Conservation (phyloP, 2,329 filamentous ascomycete species). For the Alternaria gaisen region DNA sequence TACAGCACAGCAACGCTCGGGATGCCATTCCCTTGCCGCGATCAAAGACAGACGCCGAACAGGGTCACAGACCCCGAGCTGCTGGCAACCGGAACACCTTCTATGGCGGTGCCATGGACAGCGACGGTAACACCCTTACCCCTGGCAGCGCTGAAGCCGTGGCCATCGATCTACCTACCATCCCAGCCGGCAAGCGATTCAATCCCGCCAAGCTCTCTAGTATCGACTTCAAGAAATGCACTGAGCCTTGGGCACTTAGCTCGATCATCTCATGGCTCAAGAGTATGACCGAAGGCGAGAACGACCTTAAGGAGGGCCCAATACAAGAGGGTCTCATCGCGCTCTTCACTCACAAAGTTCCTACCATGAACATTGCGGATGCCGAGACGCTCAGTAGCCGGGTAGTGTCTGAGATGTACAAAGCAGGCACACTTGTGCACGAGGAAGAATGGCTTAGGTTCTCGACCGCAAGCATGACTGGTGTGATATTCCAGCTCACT, state of each 20-base stretch:
- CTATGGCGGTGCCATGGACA: slow-evolving; percentile 46
- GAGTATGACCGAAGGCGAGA: slow-evolving; percentile 88
- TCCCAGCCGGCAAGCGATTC: slow-evolving; percentile 84
- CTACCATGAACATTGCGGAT: slow-evolving; percentile 98
- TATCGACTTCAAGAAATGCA: slow-evolving; percentile 83
- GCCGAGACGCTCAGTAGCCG: slow-evolving; percentile 84
- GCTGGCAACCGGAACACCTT: slow-evolving; percentile 45
- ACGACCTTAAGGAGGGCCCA: slow-evolving; percentile 83
- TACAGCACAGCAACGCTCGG: slow-evolving; percentile 82
- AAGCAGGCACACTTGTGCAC: slow-evolving; percentile 77
- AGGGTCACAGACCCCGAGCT: slow-evolving; percentile 56
- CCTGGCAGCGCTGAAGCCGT: slow-evolving; percentile 58
- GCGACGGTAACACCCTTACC: slow-evolving; percentile 66
- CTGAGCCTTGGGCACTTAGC: slow-evolving; percentile 92
- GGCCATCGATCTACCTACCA: slow-evolving; percentile 81
- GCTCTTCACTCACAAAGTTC: slow-evolving; percentile 92
- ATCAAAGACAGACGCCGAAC: slow-evolving; percentile 93
- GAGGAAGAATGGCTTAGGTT: slow-evolving; percentile 99
- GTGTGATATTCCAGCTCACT: slow-evolving; percentile 92
- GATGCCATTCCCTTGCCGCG: slow-evolving; percentile 82
- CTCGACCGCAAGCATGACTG: slow-evolving; percentile 79
- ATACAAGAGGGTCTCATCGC: slow-evolving; percentile 88
- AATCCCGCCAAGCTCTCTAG: slow-evolving; percentile 82
- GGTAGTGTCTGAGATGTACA: slow-evolving; percentile 82
- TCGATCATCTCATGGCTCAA: slow-evolving; percentile 87